Evolutionary conservation across 495 filamentous ascomycete species (phyloP), one percentile per base, ranked within the genome.

Genomic region (Neurospora sp.): DNA sequence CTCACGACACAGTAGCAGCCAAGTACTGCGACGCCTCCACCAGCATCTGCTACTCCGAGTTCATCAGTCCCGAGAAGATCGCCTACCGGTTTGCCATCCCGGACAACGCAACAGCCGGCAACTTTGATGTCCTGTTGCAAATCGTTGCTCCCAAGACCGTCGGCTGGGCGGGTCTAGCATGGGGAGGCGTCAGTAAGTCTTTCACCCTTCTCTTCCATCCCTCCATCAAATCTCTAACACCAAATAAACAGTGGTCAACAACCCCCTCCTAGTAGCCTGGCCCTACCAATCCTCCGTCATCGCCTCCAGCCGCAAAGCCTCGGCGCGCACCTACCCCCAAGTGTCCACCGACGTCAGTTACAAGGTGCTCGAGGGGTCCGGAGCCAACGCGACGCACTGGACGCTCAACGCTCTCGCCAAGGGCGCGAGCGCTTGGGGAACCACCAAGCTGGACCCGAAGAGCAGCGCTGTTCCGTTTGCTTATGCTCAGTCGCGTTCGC

Each of bases 131-230:
- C n/a, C 72, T 82, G 14, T 75, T 84, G 16, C 80, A 81, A 72
- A 81, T 84, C 41, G 76, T 75, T 10, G 82, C 82, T 3, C 81
- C 82, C 70, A 81, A 78, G 74, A 69, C 79, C 20, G 79, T 79
- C 27, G 81, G 81, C 39, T 84, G 82, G 82, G 82, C 81, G 0
- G 81, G 78, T 7, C 66, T 84, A 6, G 82, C 81, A 8, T 83
- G 81, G 77, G 82, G 82, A 27, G 82, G 81, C 44, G 69, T 71
- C 74, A 84, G 54, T 62, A 62, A 35, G 54, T 35, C 12, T 1
- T 31, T 4, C 10, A 0, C 6, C 11, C 44, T 4, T 23, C 9
- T 12, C 8, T 11, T 11, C n/a, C n/a, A 23, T 11, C 42, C 18
- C 27, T 27, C 27, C 27, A 27, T 27, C 27, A 2, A 27, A 27